phyloP scores from a whole-genome alignment of 1,284 basidiomycete species.

The Ganoderma boninense region DNA sequence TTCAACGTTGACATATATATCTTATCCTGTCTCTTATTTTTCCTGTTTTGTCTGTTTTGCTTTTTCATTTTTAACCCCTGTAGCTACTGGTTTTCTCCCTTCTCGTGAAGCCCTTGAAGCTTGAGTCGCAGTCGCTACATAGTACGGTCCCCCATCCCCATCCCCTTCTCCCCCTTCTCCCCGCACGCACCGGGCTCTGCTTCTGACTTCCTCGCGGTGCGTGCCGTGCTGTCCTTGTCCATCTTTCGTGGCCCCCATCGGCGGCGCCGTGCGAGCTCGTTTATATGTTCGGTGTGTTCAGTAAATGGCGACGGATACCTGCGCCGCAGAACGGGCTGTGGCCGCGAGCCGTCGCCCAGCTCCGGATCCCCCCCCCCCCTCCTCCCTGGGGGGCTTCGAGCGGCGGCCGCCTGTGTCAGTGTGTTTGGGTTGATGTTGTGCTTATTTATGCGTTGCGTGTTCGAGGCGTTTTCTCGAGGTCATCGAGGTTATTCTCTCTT shows the following conservation, averaged over 20 bases:
- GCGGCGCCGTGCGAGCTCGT: conserved; percentile 21
- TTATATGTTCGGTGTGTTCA: conserved; percentile 16
- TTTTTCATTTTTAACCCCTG: neutral
- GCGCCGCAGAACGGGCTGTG: conserved; percentile 28
- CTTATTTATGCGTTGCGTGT: conserved; percentile 5
- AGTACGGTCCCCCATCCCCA: neutral
- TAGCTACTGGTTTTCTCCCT: conserved; percentile 19
- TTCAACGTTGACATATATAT: conserved; percentile 29
- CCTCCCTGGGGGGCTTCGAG: too few relatives aligned
- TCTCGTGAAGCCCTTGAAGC: neutral
- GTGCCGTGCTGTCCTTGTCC: neutral
- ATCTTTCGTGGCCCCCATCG: conserved; percentile 9
- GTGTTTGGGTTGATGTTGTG: conserved; percentile 5
- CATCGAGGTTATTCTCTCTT: too few relatives aligned
- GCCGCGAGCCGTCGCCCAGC: conserved; percentile 26
- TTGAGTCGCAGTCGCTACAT: neutral
- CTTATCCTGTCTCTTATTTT: conserved; percentile 28
- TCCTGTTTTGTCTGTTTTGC: too few relatives aligned
- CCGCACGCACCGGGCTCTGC: conserved; percentile 7
- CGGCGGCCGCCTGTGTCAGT: neutral
- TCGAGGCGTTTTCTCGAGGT: neutral
- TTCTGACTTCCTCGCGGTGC: conserved; percentile 9
- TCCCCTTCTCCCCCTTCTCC: neutral
- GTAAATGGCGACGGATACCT: conserved; percentile 21
- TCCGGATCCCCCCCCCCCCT: too few relatives aligned